phyloP scores from a whole-genome alignment of 2,329 filamentous ascomycete species.

The Neofusicoccum umdonicola region DNA sequence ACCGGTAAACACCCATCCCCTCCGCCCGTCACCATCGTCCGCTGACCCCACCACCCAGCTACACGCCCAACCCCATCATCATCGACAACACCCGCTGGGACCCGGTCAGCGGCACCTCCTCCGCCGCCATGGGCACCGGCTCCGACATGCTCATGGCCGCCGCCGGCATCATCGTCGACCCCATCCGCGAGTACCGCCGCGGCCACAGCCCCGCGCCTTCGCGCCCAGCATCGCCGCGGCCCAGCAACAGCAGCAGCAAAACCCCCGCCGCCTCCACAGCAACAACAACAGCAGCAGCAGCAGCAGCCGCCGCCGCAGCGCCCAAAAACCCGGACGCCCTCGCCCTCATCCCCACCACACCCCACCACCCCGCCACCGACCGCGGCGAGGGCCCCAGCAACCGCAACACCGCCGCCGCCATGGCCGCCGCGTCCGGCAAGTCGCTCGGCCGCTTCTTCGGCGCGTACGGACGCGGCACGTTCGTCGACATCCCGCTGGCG shows the following conservation, averaged over 20 bases:
- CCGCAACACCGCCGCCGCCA: constrained; percentile 15
- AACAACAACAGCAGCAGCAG: no score
- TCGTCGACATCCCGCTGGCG: constrained; percentile 39
- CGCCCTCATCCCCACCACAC: neutral
- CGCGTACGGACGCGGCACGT: constrained; percentile 29
- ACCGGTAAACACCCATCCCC: constrained; percentile 52
- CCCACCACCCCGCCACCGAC: no score
- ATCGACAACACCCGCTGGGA: constrained; percentile 49
- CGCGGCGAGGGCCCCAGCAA: no score
- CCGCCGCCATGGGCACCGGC: constrained; percentile 55
- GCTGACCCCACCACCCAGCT: neutral
- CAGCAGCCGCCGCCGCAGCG: no score
- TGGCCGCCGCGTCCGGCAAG: constrained; percentile 22
- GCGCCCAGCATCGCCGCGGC: neutral
- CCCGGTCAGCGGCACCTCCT: constrained; percentile 63
- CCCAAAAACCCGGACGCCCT: neutral
- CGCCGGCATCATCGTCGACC: constrained; percentile 49
- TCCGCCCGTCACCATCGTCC: neutral
- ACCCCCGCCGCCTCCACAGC: no score
- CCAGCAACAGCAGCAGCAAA: no score
- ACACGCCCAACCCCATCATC: neutral
- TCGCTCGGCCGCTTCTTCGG: constrained; percentile 25
- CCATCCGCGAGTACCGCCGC: neutral
- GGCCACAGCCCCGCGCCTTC: neutral
- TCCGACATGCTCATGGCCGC: constrained; percentile 58